These are phyloP conservation scores for Pirum gemmata DNA, from an alignment of 78 protist genomes.

Conservation along the genomic window DNA sequence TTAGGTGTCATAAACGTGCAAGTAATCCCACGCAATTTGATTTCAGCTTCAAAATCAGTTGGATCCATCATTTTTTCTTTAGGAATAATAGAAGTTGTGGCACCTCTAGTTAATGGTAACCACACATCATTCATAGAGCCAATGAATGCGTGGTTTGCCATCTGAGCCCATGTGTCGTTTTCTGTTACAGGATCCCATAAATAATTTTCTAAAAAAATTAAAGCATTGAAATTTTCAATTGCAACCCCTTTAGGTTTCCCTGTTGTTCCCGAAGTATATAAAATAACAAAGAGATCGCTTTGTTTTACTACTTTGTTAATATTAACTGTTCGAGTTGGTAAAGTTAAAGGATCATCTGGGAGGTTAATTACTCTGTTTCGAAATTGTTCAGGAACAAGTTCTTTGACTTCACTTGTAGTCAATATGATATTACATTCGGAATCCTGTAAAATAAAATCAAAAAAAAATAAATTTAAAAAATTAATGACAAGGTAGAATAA, in stretches of 20 bases:
- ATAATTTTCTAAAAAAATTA: neutral
- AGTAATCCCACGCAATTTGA: conserved; percentile 2
- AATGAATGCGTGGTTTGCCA: conserved; percentile 15
- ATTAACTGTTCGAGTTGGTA: neutral
- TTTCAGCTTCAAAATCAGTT: neutral
- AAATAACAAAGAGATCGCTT: conserved; percentile 4
- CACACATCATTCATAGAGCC: conserved; percentile 39
- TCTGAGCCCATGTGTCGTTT: conserved; percentile 27
- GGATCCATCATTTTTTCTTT: neutral
- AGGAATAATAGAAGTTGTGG: conserved; percentile 10
- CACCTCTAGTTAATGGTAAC: conserved; percentile 30
- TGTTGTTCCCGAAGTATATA: conserved; percentile 41
- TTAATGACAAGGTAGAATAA: too few species aligned
- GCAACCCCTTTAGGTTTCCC: conserved; percentile 39
- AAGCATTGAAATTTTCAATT: conserved; percentile 12
- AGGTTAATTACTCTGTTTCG: neutral
- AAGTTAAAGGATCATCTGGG: neutral
- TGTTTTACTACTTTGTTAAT: neutral
- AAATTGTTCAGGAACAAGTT: neutral
- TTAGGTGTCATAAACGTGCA: conserved; percentile 34
- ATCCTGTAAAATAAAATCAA: too few species aligned
- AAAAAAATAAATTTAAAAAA: too few species aligned
- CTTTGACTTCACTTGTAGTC: neutral
- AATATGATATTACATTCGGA: neutral
- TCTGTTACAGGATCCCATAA: conserved; percentile 17